Base-by-base conservation (phyloP, 176 grass and related monocot genomes). In the Rhynchospora pubera region DNA sequence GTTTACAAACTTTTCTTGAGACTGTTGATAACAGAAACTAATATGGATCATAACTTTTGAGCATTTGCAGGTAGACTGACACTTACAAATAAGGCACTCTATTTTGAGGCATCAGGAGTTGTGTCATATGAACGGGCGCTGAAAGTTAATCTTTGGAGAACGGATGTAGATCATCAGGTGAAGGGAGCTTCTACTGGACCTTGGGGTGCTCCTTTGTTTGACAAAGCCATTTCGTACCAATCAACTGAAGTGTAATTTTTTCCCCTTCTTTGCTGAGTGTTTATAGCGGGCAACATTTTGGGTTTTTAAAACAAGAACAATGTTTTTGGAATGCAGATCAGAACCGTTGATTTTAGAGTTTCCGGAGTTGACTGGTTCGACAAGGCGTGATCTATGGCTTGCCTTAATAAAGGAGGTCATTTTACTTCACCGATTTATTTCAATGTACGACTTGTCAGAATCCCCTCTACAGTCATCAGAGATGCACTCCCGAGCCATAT, bases 261-360 rank as follows among this genome's bases (percentile, higher is more conserved):
- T 23, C 69, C n/a, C n/a, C 69, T 82, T 65, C 30, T 52, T 30
- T 18, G 50, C 61, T 39, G 0, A 60, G 56, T 62, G 76, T 7
- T 15, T 1, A 79, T 11, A 43, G n/a, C 66, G 9, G 16, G 61
- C 23, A 42, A 15, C n/a, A 7, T 44, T 59, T 44, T 44, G 6
- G 9, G 10, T 19, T 19, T 45, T 24, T 50, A 16, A 75, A 52
- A 14, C 58, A 75, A 79, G 67, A 88, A 28, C 48, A 66, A 79
- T 86, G 57, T 51, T 34, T 53, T 62, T 55, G 57, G 46, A 89
- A 9, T 83, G 59, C 90, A 97, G 94, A 69, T 83, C 90, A n/a
- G 94, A 97, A 30, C 90, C 90, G 59, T 83, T 97, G 61, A 86
- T 97, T 75, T 62, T 97, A 66, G 95, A 97, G 81, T 97, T 94